Evolutionary conservation across 2,329 filamentous ascomycete species (phyloP).

Genomic region (Arthrocladium fulminans): DNA sequence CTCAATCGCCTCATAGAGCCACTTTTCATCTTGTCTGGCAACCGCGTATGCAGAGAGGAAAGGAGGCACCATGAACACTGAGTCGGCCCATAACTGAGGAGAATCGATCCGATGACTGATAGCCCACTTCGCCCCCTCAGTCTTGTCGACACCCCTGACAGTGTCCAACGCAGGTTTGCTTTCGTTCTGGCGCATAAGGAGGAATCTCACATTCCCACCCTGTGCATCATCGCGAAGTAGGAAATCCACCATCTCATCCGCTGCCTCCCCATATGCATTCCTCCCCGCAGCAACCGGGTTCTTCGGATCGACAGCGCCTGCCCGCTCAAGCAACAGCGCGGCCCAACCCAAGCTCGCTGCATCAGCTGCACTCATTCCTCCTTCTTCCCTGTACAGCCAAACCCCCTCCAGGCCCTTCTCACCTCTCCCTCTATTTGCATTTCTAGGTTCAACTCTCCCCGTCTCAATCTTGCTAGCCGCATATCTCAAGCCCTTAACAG

Average conservation of each 20-base stretch:
- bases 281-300: slow-evolving; percentile 8
- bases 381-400: background rate
- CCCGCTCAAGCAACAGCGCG: slow-evolving; percentile 4
- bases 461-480: slow-evolving; percentile 1
- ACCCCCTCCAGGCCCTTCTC: background rate
- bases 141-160: background rate
- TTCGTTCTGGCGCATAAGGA: background rate
- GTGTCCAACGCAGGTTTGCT: background rate
- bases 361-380: slow-evolving; percentile 2
- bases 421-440: background rate
- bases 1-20: slow-evolving; percentile 30
- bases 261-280: slow-evolving; percentile 8
- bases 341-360: slow-evolving; percentile 8
- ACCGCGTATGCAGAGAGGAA: slow-evolving; percentile 41
- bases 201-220: slow-evolving; percentile 4
- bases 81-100: slow-evolving; percentile 43
- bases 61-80: slow-evolving; percentile 44
- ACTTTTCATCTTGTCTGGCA: slow-evolving; percentile 27
- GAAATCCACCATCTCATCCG: slow-evolving; percentile 7
- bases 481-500: slow-evolving; percentile 8
- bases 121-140: slow-evolving; percentile 22
- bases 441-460: background rate
- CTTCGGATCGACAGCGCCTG: slow-evolving; percentile 2
- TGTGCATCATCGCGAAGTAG: background rate
- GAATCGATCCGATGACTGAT: slow-evolving; percentile 39